A percentile compares a stretch with the other conserved stretches of the same genome.
Evolutionary conservation across 441 rosid species (phyloP).

Genomic region (Gossypium gossypioides): DNA sequence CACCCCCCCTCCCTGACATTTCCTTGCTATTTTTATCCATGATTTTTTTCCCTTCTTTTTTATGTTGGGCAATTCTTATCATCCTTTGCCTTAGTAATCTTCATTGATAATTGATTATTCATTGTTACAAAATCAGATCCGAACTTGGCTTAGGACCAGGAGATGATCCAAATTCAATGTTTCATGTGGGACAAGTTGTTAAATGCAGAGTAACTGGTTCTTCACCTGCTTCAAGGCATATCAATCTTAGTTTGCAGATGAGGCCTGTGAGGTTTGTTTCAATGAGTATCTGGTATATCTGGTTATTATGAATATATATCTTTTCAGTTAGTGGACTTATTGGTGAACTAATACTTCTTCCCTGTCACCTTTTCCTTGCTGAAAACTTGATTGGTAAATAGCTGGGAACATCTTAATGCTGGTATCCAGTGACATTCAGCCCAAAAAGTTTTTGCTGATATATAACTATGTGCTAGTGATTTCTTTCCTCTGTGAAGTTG

Average conservation of each 20-base stretch:
- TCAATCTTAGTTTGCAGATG: conserved; percentile 80
- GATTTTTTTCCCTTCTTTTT: background rate
- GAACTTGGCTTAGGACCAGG: conserved; percentile 92
- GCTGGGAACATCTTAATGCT: background rate
- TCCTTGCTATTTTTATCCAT: background rate
- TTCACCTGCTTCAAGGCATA: conserved; percentile 52
- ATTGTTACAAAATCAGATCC: conserved; percentile 43
- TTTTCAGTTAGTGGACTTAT: background rate
- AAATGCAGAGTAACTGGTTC: conserved; percentile 82
- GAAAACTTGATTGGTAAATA: background rate
- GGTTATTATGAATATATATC: conserved; percentile 4
- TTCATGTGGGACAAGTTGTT: conserved; percentile 89
- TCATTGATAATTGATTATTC: conserved; percentile 16
- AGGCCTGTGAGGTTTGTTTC: conserved; percentile 65
- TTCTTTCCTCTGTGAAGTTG: background rate
- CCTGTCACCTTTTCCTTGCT: background rate
- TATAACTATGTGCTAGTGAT: background rate
- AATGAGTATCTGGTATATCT: background rate
- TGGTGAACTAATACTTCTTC: background rate
- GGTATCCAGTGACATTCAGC: background rate
- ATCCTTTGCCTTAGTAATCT: conserved; percentile 9
- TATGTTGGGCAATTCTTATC: background rate
- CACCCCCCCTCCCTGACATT: background rate
- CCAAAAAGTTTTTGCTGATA: background rate
- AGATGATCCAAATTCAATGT: conserved; percentile 51